Percentiles rank a stretch among this genome's conserved stretches.
Conservation (phyloP, 78 protist species). For the Dictyostelium brefeldianum region DNA sequence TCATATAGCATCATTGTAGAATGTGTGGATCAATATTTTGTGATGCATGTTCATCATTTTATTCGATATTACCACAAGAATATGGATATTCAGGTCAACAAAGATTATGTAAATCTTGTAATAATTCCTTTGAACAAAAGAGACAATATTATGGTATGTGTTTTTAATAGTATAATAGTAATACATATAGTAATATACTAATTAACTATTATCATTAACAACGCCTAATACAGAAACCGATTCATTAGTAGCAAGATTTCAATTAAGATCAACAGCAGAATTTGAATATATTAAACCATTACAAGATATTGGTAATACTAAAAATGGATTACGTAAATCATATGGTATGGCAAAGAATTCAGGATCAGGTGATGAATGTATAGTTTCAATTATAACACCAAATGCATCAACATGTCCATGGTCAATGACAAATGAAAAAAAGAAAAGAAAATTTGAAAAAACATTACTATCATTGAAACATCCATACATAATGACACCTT, state of each 20-base stretch:
- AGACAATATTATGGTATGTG: constrained; percentile 60
- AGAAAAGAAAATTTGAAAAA: constrained; percentile 37
- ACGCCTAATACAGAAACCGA: constrained; percentile 75
- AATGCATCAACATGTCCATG: constrained; percentile 52
- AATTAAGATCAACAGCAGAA: constrained; percentile 72
- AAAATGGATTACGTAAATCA: constrained; percentile 70
- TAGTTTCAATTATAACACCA: constrained; percentile 49
- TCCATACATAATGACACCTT: constrained; percentile 25
- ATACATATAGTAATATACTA: background rate
- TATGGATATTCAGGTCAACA: constrained; percentile 70
- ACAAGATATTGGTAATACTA: constrained; percentile 57
- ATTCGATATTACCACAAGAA: constrained; percentile 61
- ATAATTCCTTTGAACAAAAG: constrained; percentile 66
- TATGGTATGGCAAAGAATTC: constrained; percentile 30
- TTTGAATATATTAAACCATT: constrained; percentile 57
- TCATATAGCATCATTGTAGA: constrained; percentile 82
- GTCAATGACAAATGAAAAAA: constrained; percentile 61
- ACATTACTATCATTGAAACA: constrained; percentile 35
- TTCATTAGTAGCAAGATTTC: constrained; percentile 45
- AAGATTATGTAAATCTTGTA: constrained; percentile 53
- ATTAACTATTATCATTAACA: too few relatives aligned
- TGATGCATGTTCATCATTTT: constrained; percentile 68
- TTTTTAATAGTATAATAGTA: too few relatives aligned
- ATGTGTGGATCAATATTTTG: constrained; percentile 72
- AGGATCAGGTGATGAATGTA: background rate